Percentiles rank a stretch among this genome's conserved stretches.
Conservation (phyloP, 345 rosid species). For the Lenwebbia sp. region DNA sequence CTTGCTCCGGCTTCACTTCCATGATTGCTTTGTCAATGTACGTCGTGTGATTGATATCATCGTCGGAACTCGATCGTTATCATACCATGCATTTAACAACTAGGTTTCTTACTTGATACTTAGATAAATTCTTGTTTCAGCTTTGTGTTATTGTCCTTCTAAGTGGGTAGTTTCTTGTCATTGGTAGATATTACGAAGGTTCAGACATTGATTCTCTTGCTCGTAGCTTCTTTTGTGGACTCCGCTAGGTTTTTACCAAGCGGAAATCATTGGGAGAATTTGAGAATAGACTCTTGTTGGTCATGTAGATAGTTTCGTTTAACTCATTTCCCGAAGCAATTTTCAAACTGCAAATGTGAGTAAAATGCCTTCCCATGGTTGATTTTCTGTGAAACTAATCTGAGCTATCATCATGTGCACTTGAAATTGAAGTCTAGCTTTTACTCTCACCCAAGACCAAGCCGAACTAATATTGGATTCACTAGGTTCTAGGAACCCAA, state of each 20-base stretch:
- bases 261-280: background rate
- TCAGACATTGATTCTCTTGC: background rate
- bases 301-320: background rate
- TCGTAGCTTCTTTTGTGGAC: background rate
- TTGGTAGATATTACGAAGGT: background rate
- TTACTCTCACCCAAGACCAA: background rate
- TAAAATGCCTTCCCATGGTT: background rate
- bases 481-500: background rate
- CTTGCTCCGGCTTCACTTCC: conserved; percentile 51
- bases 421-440: background rate
- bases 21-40: conserved; percentile 72
- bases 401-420: background rate
- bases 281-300: background rate
- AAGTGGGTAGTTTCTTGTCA: background rate
- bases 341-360: background rate
- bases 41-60: background rate
- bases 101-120: background rate
- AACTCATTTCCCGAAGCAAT: background rate
- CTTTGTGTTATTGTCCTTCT: background rate
- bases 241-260: background rate
- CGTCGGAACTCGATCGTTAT: background rate
- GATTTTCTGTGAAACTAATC: background rate
- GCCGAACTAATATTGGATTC: background rate
- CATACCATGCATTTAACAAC: background rate
- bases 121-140: background rate